Conservation (phyloP, 805 yeast species). For the Kodamaea hsintzibuensis region DNA sequence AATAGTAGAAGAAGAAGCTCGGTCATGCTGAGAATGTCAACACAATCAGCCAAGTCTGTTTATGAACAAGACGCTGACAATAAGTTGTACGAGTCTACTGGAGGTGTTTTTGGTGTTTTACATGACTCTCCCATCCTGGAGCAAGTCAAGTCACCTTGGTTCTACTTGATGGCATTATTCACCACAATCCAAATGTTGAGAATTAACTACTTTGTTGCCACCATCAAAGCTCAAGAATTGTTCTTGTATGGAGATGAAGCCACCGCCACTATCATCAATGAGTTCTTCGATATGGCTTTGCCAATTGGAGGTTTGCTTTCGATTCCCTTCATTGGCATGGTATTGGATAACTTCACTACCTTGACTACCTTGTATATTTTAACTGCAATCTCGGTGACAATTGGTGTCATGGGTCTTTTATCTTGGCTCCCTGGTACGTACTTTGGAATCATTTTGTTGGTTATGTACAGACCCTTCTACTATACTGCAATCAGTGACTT, state of each 20-base stretch:
- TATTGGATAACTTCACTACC: constrained; percentile 74
- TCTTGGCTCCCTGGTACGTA: constrained; percentile 58
- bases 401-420: constrained; percentile 73
- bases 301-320: constrained; percentile 88
- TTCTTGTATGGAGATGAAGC: constrained; percentile 58
- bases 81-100: constrained; percentile 51
- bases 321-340: constrained; percentile 81
- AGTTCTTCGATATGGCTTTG: constrained; percentile 79
- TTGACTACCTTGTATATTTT: constrained; percentile 56
- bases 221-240: constrained; percentile 78
- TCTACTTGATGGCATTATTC: constrained; percentile 70
- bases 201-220: constrained; percentile 90
- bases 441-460: constrained; percentile 69
- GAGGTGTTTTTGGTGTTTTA: constrained; percentile 53
- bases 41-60: constrained; percentile 54
- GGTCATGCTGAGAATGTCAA: constrained; percentile 30
- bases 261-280: constrained; percentile 49
- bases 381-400: constrained; percentile 52
- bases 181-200: constrained; percentile 89
- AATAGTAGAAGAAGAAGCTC: constrained; percentile 32
- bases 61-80: constrained; percentile 67
- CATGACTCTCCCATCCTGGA: constrained; percentile 57
- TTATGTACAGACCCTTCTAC: constrained; percentile 85
- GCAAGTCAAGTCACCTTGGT: constrained; percentile 71
- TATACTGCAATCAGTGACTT: constrained; percentile 92